Conservation (phyloP, 768 basidiomycete species). For the Mycena amicta region DNA sequence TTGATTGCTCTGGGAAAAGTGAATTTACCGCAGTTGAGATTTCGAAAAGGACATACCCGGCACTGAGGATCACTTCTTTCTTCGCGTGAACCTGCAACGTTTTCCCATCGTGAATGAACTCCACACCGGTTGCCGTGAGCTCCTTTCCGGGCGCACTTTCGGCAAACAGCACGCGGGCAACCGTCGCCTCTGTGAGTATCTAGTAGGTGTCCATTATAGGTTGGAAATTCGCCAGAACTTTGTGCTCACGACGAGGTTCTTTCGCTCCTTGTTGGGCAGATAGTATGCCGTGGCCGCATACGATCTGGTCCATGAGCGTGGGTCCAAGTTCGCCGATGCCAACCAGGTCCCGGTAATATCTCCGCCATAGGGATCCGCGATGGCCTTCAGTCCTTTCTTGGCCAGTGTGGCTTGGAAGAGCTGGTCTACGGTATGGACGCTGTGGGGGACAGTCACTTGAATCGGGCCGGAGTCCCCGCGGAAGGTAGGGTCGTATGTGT, state of each 20-base stretch:
- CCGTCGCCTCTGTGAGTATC: conserved; percentile 22
- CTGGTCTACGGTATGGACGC: conserved; percentile 29
- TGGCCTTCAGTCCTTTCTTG: conserved; percentile 27
- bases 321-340: conserved; percentile 28
- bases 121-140: conserved; percentile 48
- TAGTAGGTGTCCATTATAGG: too few species aligned
- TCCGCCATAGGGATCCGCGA: conserved; percentile 35
- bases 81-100: conserved; percentile 39
- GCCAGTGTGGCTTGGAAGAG: conserved; percentile 28
- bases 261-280: conserved; percentile 7
- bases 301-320: conserved; percentile 29
- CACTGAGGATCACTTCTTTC: conserved; percentile 54
- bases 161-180: conserved; percentile 34
- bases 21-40: not conserved
- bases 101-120: conserved; percentile 38
- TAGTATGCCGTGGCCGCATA: conserved; percentile 33
- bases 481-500: conserved; percentile 27
- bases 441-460: conserved; percentile 30
- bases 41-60: conserved; percentile 33
- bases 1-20: conserved; percentile 37
- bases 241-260: conserved; percentile 20
- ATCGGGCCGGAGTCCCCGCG: conserved; percentile 33
- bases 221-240: too few species aligned
- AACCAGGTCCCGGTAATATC: conserved; percentile 26
- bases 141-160: conserved; percentile 9